Percentiles rank a stretch among this genome's conserved stretches.
Evolutionary conservation across 768 basidiomycete species (phyloP).

Genomic region (Coprinellus micaceus): DNA sequence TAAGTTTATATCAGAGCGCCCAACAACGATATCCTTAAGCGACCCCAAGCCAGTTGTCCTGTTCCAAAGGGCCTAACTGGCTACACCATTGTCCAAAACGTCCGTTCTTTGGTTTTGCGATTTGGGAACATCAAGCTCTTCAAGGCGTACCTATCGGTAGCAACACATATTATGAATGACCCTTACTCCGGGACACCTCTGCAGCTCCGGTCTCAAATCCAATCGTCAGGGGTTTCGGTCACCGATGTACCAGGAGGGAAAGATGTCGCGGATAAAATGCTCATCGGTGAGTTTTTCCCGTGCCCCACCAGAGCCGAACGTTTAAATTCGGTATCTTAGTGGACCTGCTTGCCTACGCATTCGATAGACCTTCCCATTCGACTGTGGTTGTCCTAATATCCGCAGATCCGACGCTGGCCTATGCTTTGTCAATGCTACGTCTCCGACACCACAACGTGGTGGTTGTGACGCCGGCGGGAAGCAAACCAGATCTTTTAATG

Average conservation of each 20-base stretch:
- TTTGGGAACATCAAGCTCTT: constrained; percentile 29
- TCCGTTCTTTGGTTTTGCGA: constrained; percentile 21
- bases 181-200: constrained; percentile 3
- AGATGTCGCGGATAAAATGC: constrained; percentile 23
- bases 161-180: constrained; percentile 15
- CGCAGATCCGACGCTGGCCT: constrained; percentile 63
- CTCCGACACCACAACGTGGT: constrained; percentile 51
- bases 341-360: constrained; percentile 24
- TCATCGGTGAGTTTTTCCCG: constrained; percentile 22
- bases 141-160: constrained; percentile 28
- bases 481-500: constrained; percentile 44
- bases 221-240: constrained; percentile 28
- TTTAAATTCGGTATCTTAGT: constrained; percentile 13
- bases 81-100: constrained; percentile 23
- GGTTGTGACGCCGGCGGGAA: constrained; percentile 40
- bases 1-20: constrained; percentile 6
- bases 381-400: constrained; percentile 59
- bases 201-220: constrained; percentile 24
- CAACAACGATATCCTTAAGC: not conserved
- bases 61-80: constrained; percentile 23
- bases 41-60: constrained; percentile 27
- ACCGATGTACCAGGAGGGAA: constrained; percentile 29
- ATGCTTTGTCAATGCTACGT: constrained; percentile 55
- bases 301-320: no score
- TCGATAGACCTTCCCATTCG: constrained; percentile 45